Conservation (phyloP, 768 basidiomycete genomes). For the Favolaschia claudopus region DNA sequence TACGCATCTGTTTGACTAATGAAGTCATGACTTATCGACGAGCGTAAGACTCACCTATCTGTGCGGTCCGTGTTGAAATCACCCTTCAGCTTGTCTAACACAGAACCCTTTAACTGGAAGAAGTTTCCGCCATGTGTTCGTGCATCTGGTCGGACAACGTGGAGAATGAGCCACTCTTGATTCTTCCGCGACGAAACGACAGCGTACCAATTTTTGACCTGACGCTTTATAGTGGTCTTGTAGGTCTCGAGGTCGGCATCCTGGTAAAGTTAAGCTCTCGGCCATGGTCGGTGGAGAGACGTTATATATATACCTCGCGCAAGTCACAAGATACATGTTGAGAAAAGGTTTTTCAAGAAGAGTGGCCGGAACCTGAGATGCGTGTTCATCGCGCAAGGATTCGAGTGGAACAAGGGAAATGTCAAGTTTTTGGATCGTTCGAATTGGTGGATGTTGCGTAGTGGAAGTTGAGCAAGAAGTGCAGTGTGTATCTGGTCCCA, state of each 20-base stretch:
- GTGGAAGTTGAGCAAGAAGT: slow-evolving; percentile 76
- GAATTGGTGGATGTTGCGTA: slow-evolving; percentile 86
- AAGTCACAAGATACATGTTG: slow-evolving; percentile 85
- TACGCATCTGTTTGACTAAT: slow-evolving; percentile 70
- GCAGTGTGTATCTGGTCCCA: slow-evolving; percentile 76
- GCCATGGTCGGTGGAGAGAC: slow-evolving; percentile 1
- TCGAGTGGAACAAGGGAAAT: slow-evolving; percentile 77
- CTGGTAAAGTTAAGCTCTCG: slow-evolving; percentile 43
- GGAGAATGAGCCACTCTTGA: slow-evolving; percentile 93
- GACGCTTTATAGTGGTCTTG: slow-evolving; percentile 76
- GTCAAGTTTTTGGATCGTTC: slow-evolving; percentile 90
- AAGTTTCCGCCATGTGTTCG: slow-evolving; percentile 67
- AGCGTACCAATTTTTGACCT: slow-evolving; percentile 93
- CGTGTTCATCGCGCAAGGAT: slow-evolving; percentile 72
- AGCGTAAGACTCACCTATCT: slow-evolving; percentile 65
- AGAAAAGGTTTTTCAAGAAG: slow-evolving; percentile 88
- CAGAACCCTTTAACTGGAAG: slow-evolving; percentile 85
- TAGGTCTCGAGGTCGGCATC: slow-evolving; percentile 78
- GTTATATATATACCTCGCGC: slow-evolving; percentile 74
- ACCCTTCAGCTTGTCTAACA: slow-evolving; percentile 88
- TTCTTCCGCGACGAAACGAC: slow-evolving; percentile 71
- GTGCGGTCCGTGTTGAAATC: slow-evolving; percentile 92
- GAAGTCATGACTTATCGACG: slow-evolving; percentile 16
- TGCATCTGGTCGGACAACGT: slow-evolving; percentile 79
- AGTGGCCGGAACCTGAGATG: slow-evolving; percentile 78